Percentiles rank a stretch among this genome's conserved stretches.
Evolutionary conservation across 2,329 filamentous ascomycete genomes (phyloP).

Genomic region (Colletotrichum camelliae): DNA sequence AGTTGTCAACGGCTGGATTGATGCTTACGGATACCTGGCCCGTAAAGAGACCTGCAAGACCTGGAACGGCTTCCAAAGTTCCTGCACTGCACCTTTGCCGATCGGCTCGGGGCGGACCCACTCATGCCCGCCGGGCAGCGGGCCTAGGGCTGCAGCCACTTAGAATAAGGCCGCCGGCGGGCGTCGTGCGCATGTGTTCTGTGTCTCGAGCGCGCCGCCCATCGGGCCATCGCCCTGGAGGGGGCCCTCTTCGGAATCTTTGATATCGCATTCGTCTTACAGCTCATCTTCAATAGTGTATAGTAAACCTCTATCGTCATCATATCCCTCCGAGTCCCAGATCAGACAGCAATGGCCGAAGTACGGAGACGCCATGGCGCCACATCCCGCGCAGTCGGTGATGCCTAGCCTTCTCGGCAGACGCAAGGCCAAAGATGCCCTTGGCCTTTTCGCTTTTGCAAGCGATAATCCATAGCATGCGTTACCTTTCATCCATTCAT

Average conservation of each 20-base stretch:
- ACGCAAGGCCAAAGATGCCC: background rate
- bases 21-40: background rate
- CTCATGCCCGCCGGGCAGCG: slow-evolving; percentile 12
- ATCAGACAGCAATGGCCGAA: background rate
- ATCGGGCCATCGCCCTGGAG: background rate
- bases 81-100: background rate
- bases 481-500: background rate
- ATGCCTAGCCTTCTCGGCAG: background rate
- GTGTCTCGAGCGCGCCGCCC: background rate
- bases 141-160: slow-evolving; percentile 1
- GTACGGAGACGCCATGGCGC: slow-evolving; percentile 1
- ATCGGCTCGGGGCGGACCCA: slow-evolving; percentile 4
- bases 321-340: background rate
- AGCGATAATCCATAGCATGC: background rate
- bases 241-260: background rate
- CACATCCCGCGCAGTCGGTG: slow-evolving; percentile 1
- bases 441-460: background rate
- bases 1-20: background rate
- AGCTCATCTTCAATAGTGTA: background rate
- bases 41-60: background rate
- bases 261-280: background rate
- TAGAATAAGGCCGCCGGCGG: slow-evolving; percentile 9
- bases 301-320: background rate
- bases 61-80: background rate
- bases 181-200: background rate